phyloP scores from a whole-genome alignment of 1,284 basidiomycete genomes.

The Naganishia liquefaciens region DNA sequence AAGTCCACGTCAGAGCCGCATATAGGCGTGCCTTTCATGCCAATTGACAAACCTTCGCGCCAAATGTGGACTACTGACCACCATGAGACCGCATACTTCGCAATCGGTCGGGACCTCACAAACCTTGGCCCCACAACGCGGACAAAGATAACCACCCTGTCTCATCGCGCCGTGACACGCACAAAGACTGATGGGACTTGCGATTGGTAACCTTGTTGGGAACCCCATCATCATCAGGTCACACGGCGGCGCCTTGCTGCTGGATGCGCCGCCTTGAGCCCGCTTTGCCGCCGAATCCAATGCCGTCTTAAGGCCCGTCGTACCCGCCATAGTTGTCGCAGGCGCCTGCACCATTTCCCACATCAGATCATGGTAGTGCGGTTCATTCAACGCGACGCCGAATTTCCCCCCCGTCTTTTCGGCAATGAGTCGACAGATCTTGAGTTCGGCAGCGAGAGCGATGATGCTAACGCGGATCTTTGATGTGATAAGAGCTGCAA shows the following conservation, averaged over 20 bases:
- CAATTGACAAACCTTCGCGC: slow-evolving; percentile 75
- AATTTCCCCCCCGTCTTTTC: slow-evolving; percentile 88
- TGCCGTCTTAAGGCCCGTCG: slow-evolving; percentile 53
- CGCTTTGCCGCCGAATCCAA: slow-evolving; percentile 55
- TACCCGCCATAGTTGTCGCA: slow-evolving; percentile 63
- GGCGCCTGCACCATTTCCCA: slow-evolving; percentile 96
- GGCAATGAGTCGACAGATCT: slow-evolving; percentile 87
- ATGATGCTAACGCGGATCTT: slow-evolving; percentile 90
- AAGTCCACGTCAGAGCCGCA: too few relatives aligned
- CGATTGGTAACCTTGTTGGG: slow-evolving; percentile 74
- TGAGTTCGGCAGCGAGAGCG: slow-evolving; percentile 93
- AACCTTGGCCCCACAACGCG: slow-evolving; percentile 84
- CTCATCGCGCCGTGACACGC: slow-evolving; percentile 90
- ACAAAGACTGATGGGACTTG: slow-evolving; percentile 76
- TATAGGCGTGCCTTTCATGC: too few relatives aligned
- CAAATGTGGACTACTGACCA: slow-evolving; percentile 95
- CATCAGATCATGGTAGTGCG: slow-evolving; percentile 90
- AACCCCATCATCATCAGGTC: slow-evolving; percentile 99
- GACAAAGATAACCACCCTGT: slow-evolving; percentile 90
- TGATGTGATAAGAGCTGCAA: slow-evolving; percentile 74
- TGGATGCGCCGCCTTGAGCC: slow-evolving; percentile 32
- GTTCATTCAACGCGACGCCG: slow-evolving; percentile 94
- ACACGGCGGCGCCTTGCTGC: slow-evolving; percentile 65
- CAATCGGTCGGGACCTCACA: slow-evolving; percentile 99
- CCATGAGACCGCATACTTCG: slow-evolving; percentile 93